A percentile compares a stretch with the other conserved stretches of the same genome.
Conservation (phyloP, 192 early-diverging fungal genomes). For the Entomortierella chlamydospora region DNA sequence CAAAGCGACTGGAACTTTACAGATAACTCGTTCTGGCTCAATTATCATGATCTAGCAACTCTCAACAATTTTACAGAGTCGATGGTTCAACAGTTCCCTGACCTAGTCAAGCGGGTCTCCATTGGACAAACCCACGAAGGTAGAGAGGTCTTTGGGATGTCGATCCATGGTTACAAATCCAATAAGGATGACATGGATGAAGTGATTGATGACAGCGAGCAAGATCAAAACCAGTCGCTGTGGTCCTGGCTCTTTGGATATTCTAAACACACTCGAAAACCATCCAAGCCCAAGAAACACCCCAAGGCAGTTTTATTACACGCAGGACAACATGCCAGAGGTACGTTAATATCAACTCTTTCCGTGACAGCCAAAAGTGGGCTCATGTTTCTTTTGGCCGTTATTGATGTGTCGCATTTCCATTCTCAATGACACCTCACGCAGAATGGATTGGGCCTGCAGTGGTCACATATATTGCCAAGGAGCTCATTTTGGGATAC, state of each 20-base stretch:
- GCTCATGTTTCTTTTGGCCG: conserved; percentile 1
- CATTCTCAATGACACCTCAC: neutral
- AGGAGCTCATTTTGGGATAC: conserved; percentile 51
- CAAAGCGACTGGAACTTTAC: conserved; percentile 25
- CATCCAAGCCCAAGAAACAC: conserved; percentile 40
- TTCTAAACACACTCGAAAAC: conserved; percentile 12
- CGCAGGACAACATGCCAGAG: conserved; percentile 56
- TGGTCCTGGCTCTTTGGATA: conserved; percentile 18
- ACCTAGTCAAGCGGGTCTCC: conserved; percentile 46
- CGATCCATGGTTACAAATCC: conserved; percentile 44
- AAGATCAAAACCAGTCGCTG: conserved; percentile 2
- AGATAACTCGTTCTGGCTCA: conserved; percentile 30
- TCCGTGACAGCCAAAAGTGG: neutral
- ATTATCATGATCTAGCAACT: conserved; percentile 35
- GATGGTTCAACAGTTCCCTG: conserved; percentile 25
- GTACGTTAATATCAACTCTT: conserved; percentile 4
- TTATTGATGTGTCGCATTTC: neutral
- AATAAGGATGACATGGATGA: conserved; percentile 17
- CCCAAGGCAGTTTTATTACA: conserved; percentile 56
- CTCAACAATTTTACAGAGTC: conserved; percentile 49
- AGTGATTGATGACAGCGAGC: conserved; percentile 9
- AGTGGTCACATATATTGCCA: conserved; percentile 53
- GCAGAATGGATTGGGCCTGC: conserved; percentile 52
- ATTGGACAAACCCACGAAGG: conserved; percentile 54
- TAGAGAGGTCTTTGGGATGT: conserved; percentile 50